Base-by-base conservation (phyloP, 345 rosid species). In the Lepidium africanum region DNA sequence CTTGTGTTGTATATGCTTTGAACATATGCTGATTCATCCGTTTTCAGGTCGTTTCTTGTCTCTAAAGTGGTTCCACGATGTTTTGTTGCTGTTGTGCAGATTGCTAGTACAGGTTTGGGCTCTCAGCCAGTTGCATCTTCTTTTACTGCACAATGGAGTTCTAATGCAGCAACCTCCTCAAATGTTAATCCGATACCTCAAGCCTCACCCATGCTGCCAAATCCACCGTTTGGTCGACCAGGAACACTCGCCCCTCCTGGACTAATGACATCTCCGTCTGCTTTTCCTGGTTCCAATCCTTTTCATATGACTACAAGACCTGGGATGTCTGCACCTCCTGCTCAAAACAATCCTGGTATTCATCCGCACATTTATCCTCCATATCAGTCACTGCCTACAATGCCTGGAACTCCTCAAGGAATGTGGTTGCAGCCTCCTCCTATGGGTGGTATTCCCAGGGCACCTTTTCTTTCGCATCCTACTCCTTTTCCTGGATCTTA, bases 351-450 rank as follows among this genome's bases (percentile, higher is more conserved):
- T 79, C 78, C 79, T 56, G 73, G 69, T 39, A 60, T 75, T 76
- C 92, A 81, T 79, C 90, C 80, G 15, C 94, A 86, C 72, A 64
- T 81, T 21, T 84, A 82, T 69, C 85, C 87, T 57, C 73, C 86
- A 43, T 83, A 81, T 76, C 80, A 87, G 60, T 73, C 94, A 41
- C 52, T 83, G 49, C 87, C 75, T 82, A 80, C 94, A 41, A 48
- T 83, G 49, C 87, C 75, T 82, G 81, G 81, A 75, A 62, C 81
- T 39, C 86, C 88, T 27, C 96, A 80, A 66, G 91, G 87, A 70
- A 83, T 65, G 59, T 86, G 96, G 98, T 68, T 84, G 82, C 96
- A 83, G 65, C 93, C 88, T 67, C 88, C 86, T 13, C 87, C 77
- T 66, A 76, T 83, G 74, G 87, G 86, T 75, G 84, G 85, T 63